phyloP scores from a whole-genome alignment of 83 land plant genomes.

The Picea abies region DNA sequence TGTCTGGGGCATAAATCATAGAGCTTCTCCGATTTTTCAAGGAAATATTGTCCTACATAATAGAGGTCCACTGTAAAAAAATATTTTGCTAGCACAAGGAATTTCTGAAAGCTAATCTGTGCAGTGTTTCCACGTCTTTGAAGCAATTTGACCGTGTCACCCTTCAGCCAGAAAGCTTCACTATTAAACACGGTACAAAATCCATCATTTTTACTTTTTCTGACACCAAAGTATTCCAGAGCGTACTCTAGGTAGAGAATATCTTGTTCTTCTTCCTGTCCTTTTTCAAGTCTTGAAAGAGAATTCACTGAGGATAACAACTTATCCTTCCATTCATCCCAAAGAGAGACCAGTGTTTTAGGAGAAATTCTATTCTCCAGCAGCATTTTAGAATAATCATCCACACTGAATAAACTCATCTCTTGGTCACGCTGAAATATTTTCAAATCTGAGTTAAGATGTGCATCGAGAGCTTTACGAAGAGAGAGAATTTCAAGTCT shows the following conservation, averaged over 20 bases:
- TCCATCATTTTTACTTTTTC: constrained; percentile 8
- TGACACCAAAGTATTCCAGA: constrained; percentile 28
- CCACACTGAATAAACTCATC: not conserved
- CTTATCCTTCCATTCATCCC: too few relatives aligned
- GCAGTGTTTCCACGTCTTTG: not conserved
- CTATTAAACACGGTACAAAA: constrained; percentile 17
- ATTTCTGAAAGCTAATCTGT: constrained; percentile 16
- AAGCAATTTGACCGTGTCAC: not conserved
- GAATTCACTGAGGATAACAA: too few relatives aligned
- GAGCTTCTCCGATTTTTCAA: too few relatives aligned
- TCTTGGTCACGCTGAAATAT: constrained; percentile 21
- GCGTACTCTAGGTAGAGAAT: constrained; percentile 25
- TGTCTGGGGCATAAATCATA: too few relatives aligned
- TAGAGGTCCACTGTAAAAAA: too few relatives aligned
- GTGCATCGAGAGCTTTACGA: constrained; percentile 35
- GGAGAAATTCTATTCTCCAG: constrained; percentile 19
- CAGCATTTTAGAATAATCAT: constrained; percentile 10
- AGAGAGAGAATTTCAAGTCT: constrained; percentile 22
- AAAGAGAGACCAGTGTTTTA: not conserved
- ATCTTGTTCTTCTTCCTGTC: not conserved
- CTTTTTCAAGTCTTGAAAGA: not conserved
- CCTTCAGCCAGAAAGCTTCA: constrained; percentile 29
- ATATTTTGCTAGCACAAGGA: not conserved
- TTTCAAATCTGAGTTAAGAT: constrained; percentile 12
- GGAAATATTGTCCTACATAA: too few relatives aligned